These are phyloP conservation scores for Myriosclerotinia duriaeana DNA, from an alignment of 2,329 filamentous ascomycete species.

Conservation along the genomic window DNA sequence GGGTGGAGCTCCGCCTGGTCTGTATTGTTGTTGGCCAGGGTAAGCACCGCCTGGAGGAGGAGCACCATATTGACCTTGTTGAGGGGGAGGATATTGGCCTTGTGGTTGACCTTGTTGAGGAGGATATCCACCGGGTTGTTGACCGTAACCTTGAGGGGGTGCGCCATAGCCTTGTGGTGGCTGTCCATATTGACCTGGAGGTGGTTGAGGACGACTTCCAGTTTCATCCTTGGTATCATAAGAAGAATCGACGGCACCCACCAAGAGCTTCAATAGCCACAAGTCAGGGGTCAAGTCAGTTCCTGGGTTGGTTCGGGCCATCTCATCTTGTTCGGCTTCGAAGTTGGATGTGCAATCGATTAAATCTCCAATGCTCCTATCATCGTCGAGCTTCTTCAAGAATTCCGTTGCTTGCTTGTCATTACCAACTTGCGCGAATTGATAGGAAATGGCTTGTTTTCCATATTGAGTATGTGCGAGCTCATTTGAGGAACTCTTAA, in stretches of 20 bases:
- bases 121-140: slow-evolving; percentile 17
- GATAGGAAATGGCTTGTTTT: slow-evolving; percentile 22
- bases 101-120: slow-evolving; percentile 35
- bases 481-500: slow-evolving; percentile 12
- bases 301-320: slow-evolving; percentile 16
- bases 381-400: slow-evolving; percentile 21
- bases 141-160: slow-evolving; percentile 22
- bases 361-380: slow-evolving; percentile 17
- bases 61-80: slow-evolving; percentile 20
- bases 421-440: slow-evolving; percentile 21
- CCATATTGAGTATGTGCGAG: slow-evolving; percentile 15
- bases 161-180: slow-evolving; percentile 22
- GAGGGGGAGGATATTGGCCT: slow-evolving; percentile 40
- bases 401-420: slow-evolving; percentile 16
- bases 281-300: slow-evolving; percentile 13
- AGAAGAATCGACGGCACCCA: slow-evolving; percentile 64
- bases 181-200: slow-evolving; percentile 34
- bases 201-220: slow-evolving; percentile 17
- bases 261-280: slow-evolving; percentile 54
- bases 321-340: slow-evolving; percentile 22
- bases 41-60: slow-evolving; percentile 21
- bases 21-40: slow-evolving; percentile 20
- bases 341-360: slow-evolving; percentile 23
- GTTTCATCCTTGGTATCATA: slow-evolving; percentile 64
- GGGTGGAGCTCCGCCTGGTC: slow-evolving; percentile 16